Evolutionary conservation across 2,329 filamentous ascomycete species (phyloP), one percentile per base, ranked within the genome.

Genomic region (Fusarium nanum): DNA sequence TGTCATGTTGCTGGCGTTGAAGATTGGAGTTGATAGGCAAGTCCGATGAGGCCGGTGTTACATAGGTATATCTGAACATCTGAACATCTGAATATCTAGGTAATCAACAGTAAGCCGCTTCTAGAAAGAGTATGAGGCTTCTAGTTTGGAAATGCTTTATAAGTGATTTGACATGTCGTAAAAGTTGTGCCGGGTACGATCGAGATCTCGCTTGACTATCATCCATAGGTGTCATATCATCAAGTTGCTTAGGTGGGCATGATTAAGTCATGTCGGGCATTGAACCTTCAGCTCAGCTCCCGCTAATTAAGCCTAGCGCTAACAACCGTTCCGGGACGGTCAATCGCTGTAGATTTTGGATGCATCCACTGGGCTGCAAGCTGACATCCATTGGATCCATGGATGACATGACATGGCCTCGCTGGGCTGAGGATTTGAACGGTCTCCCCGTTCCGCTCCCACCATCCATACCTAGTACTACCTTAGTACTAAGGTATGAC

Each of bases 221-320:
- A 28, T 28, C 27, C 27, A 28, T 28, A 28, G 23, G 23, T 23
- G 20, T 27, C 37, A 44, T 67, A 44, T 52, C 44, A 46, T 32
- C 28, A 48, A 30, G n/a, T 64, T 64, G 61, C 61, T 64, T 64
- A 64, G 56, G 53, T 47, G 44, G 67, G 49, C 48, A 70, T 70
- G 67, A 70, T 69, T 69, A 70, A 50, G 42, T 55, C 45, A 59
- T 30, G 28, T 12, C 27, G 27, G 27, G 27, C 27, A 28, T 28
- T 12, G 28, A 30, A 45, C 47, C 47, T 34, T 41, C 57, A 54
- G 46, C 55, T 53, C 20, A 52, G n/a, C 30, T 48, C 30, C 54
- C 37, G 32, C 40, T 60, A 59, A 20, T 32, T 60, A 60, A 61
- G 37, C 34, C 44, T 44, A 23, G 49, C 18, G 32, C 32, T 52